These are phyloP conservation scores for Neofusicoccum cordaticola DNA, from an alignment of 2,329 filamentous ascomycete genomes.

Conservation along the genomic window DNA sequence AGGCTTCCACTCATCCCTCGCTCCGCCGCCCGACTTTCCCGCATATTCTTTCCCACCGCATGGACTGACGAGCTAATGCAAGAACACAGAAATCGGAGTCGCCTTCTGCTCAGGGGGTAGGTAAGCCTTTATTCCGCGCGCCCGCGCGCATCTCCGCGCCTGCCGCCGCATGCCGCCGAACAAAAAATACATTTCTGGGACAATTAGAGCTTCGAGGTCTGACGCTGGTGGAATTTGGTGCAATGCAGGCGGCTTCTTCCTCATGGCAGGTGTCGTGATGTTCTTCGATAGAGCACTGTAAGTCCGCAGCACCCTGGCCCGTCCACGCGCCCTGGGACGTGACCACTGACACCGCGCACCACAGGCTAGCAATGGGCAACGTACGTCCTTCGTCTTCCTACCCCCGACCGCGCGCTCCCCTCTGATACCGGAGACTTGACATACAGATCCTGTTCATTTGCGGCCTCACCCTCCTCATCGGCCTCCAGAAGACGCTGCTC, in stretches of 20 bases:
- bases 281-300: constrained; percentile 98
- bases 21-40: background rate
- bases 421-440: background rate
- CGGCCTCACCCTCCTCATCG: constrained; percentile 94
- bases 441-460: constrained; percentile 91
- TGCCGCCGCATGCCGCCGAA: constrained; percentile 4
- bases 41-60: background rate
- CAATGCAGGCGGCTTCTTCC: constrained; percentile 78
- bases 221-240: constrained; percentile 13
- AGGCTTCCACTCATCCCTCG: background rate
- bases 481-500: constrained; percentile 80
- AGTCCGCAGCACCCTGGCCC: constrained; percentile 32
- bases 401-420: background rate
- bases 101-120: constrained; percentile 96
- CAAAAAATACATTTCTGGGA: constrained; percentile 12
- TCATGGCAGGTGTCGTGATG: constrained; percentile 88
- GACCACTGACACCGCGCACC: constrained; percentile 19
- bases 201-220: constrained; percentile 21
- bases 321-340: background rate
- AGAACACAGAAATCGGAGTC: constrained; percentile 77
- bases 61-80: background rate
- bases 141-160: background rate
- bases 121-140: constrained; percentile 41
- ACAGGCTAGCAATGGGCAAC: constrained; percentile 95
- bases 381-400: constrained; percentile 48